These are phyloP conservation scores for Erucastrum elatum DNA, from an alignment of 345 rosid species.

Conservation along the genomic window DNA sequence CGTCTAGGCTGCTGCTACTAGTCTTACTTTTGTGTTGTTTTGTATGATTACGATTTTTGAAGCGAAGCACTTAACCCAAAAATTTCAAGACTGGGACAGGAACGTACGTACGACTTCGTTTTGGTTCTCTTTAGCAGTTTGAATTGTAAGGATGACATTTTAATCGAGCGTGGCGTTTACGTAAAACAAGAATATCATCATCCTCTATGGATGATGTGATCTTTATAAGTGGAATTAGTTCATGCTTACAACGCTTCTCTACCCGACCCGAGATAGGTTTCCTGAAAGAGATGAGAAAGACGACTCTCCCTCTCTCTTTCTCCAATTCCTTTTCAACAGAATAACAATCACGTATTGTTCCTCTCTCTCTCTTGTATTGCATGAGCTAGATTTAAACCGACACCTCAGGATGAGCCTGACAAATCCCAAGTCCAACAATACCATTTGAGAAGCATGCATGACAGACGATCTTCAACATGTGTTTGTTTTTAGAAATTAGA, in stretches of 20 bases:
- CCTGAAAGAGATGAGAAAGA: neutral
- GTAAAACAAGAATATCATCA: neutral
- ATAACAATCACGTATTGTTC: neutral
- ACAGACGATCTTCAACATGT: neutral
- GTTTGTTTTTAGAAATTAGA: neutral
- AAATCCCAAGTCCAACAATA: neutral
- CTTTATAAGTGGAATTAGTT: neutral
- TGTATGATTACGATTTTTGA: constrained; percentile 5
- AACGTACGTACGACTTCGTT: neutral
- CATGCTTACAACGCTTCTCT: neutral
- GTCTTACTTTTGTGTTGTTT: neutral
- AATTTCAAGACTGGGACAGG: neutral
- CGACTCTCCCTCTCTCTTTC: neutral
- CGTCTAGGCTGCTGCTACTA: constrained; percentile 11
- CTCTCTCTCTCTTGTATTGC: neutral
- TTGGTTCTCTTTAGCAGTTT: neutral
- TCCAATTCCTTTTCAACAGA: neutral
- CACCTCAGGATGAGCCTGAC: neutral
- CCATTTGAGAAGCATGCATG: neutral
- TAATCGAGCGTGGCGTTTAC: neutral
- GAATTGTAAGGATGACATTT: neutral
- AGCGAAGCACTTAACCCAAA: constrained; percentile 1
- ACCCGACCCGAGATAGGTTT: neutral
- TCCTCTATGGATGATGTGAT: neutral
- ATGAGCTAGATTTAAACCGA: neutral